Evolutionary conservation across 2,329 filamentous ascomycete species (phyloP), one percentile per base, ranked within the genome.

Genomic region (Colletotrichum noveboracense): DNA sequence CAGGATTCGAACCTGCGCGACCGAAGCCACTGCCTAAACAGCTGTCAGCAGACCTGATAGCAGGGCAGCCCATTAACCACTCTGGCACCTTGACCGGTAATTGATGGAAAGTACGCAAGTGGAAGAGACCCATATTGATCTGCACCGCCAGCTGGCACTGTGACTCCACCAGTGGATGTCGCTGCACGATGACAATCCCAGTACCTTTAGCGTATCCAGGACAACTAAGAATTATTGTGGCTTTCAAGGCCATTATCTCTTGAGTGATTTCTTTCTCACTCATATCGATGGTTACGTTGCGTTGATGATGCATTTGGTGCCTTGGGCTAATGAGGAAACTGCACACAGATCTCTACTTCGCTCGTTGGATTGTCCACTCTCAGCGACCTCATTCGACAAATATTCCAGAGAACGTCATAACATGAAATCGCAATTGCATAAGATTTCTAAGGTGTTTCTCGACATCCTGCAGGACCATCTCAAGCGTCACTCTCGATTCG

Each of bases 61-160:
- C 66, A 68, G 66, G 66, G 66, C 66, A 68, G 66, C 66, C 66
- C 66, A 68, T 60, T 68, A 68, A 68, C 66, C 66, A 68, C 66
- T 68, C 66, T 68, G 52, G 66, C 66, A 67, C 65, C 65, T 67
- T 67, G 65, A 67, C 65, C 7, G 0, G 28, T 55, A 14, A 36
- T 56, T 64, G 30, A 26, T 67, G 24, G 28, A 34, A 38, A 32
- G 1, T 0, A 5, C 3, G 1, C 0, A 7, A 6, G 60, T 12
- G 21, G 28, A 26, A 61, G 55, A 61, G 28, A 61, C 28, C 21
- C 61, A 64, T 64, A 64, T 36, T 26, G n/a, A 52, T 52, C 43
- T 52, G 43, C 43, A 52, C 43, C n/a, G 43, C n/a, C n/a, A 52
- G 43, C 43, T 30, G 21, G 55, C 55, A 58, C 16, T 58, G 55